Evolutionary conservation across 768 basidiomycete species (phyloP).

Genomic region (Auriscalpium orientale): DNA sequence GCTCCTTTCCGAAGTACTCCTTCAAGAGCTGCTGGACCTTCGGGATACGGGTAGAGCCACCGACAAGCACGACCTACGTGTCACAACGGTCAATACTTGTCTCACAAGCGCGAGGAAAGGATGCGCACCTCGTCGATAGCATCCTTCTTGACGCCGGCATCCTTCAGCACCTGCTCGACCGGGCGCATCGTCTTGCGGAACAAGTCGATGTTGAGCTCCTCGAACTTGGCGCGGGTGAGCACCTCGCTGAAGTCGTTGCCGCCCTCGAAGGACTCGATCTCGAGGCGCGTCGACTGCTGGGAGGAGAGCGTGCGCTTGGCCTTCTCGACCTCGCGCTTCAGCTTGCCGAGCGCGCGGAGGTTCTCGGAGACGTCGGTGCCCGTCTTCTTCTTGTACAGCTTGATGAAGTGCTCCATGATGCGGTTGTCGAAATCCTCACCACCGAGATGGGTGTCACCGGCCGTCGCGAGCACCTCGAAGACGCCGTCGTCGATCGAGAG

Average conservation of each 20-base stretch:
- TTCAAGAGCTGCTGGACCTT: conserved; percentile 98
- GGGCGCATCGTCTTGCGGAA: conserved; percentile 99
- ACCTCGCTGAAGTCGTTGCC: conserved; percentile 98
- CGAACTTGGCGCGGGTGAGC: conserved; percentile 96
- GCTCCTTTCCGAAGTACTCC: conserved; percentile 96
- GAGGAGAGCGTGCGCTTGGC: conserved; percentile 73
- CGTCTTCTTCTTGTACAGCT: conserved; percentile 45
- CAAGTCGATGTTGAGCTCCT: conserved; percentile 96
- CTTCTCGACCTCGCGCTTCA: conserved; percentile 33
- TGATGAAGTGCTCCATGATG: conserved; percentile 49
- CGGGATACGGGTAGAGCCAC: conserved; percentile 98
- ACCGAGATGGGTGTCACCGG: conserved; percentile 58
- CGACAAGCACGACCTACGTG: conserved; percentile 74
- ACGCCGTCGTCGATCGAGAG: conserved; percentile 62
- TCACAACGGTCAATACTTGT: not conserved
- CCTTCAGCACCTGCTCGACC: conserved; percentile 97
- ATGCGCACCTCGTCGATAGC: conserved; percentile 75
- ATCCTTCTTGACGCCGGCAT: conserved; percentile 97
- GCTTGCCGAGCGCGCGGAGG: conserved; percentile 46
- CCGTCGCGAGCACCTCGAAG: conserved; percentile 51
- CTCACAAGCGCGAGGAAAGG: not conserved
- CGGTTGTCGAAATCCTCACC: conserved; percentile 47
- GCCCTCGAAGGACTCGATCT: conserved; percentile 93
- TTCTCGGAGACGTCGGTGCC: conserved; percentile 43
- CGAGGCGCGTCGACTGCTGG: conserved; percentile 89